Conservation (phyloP, 2,329 filamentous ascomycete genomes). For the Rutstroemia sp. region DNA sequence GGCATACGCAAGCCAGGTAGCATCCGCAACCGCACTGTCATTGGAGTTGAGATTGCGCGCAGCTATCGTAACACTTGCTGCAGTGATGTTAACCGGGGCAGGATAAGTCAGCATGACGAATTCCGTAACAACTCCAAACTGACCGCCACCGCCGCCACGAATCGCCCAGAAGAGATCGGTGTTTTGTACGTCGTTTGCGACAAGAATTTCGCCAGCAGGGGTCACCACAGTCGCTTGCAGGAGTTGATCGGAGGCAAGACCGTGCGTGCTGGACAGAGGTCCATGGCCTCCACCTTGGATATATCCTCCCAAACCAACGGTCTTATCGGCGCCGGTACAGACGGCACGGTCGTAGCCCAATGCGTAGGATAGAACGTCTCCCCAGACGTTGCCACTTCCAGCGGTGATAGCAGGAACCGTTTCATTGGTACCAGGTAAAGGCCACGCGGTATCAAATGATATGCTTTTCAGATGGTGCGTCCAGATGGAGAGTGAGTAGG, state of each 20-base stretch:
- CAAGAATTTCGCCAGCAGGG: constrained; percentile 20
- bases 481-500: constrained; percentile 16
- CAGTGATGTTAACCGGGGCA: constrained; percentile 1
- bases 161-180: constrained; percentile 31
- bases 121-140: constrained; percentile 32
- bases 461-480: constrained; percentile 6
- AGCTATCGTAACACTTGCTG: constrained; percentile 20
- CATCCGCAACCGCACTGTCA: constrained; percentile 13
- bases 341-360: background rate
- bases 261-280: constrained; percentile 32
- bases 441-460: background rate
- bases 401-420: constrained; percentile 4
- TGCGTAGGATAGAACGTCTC: background rate
- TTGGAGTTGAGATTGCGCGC: constrained; percentile 29
- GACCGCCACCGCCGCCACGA: constrained; percentile 28
- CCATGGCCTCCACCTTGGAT: constrained; percentile 36
- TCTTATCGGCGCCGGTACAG: constrained; percentile 1
- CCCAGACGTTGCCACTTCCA: constrained; percentile 6
- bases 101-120: constrained; percentile 36
- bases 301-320: constrained; percentile 27
- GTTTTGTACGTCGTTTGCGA: constrained; percentile 19
- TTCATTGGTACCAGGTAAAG: background rate
- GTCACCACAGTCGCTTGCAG: constrained; percentile 29
- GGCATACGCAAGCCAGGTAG: background rate
- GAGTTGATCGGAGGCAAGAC: constrained; percentile 37